Conservation (phyloP, 768 basidiomycete genomes). For the Mycena olivaceomarginata region DNA sequence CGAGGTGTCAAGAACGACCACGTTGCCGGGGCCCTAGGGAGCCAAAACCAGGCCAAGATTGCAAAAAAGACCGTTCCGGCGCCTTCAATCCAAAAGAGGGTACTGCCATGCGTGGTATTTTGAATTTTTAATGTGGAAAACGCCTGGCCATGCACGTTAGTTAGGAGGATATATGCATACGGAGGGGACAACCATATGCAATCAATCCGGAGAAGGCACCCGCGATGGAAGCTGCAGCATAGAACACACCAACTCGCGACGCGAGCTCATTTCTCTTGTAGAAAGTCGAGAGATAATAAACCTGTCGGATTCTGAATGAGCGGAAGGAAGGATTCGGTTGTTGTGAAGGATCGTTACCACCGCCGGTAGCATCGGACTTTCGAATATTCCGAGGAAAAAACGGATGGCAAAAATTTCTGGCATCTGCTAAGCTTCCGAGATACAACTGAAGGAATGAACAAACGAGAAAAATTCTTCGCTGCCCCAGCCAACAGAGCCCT, state of each 20-base stretch:
- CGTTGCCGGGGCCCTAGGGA: conserved; percentile 64
- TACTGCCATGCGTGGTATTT: conserved; percentile 69
- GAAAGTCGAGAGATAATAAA: conserved; percentile 72
- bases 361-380: conserved; percentile 69
- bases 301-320: conserved; percentile 47
- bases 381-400: conserved; percentile 70
- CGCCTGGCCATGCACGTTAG: conserved; percentile 35
- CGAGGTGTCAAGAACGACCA: conserved; percentile 61
- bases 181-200: conserved; percentile 59
- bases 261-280: conserved; percentile 72
- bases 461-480: conserved; percentile 68
- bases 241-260: conserved; percentile 70
- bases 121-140: conserved; percentile 66
- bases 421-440: conserved; percentile 40
- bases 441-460: background rate
- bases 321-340: background rate
- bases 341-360: conserved; percentile 50
- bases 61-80: conserved; percentile 64
- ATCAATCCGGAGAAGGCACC: conserved; percentile 71
- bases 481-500: conserved; percentile 68
- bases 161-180: background rate
- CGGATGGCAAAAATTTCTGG: conserved; percentile 67
- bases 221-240: conserved; percentile 68
- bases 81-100: conserved; percentile 72
- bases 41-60: conserved; percentile 67